Percentiles rank a stretch among this genome's conserved stretches.
These are phyloP conservation scores for Peronospora belbahrii DNA, from an alignment of 352 stramenopile species.

Conservation along the genomic window DNA sequence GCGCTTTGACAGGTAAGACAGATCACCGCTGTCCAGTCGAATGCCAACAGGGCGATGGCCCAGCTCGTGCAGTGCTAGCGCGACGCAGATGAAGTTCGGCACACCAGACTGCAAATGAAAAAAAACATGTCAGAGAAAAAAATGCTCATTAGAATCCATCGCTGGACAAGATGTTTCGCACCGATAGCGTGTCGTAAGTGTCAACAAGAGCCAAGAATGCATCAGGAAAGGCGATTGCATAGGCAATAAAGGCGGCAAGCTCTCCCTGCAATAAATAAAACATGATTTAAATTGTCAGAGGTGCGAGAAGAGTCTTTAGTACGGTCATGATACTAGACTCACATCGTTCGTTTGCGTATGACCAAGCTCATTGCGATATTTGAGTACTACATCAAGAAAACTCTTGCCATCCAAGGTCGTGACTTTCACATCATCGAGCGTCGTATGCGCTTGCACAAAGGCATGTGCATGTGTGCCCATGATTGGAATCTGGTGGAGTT, in stretches of 20 bases:
- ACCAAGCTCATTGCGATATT: slow-evolving; percentile 71
- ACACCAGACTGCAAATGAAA: slow-evolving; percentile 76
- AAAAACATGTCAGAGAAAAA: slow-evolving; percentile 8
- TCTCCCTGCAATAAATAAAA: slow-evolving; percentile 80
- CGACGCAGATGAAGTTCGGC: slow-evolving; percentile 96
- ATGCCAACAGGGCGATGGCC: slow-evolving; percentile 90
- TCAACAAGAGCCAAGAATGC: slow-evolving; percentile 96
- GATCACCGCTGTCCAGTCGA: slow-evolving; percentile 96
- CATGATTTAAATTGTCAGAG: slow-evolving; percentile 3
- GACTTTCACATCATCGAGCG: slow-evolving; percentile 88
- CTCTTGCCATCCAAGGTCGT: slow-evolving; percentile 59
- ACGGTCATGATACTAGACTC: not conserved
- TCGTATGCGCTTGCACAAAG: slow-evolving; percentile 94
- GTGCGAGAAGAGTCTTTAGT: not conserved
- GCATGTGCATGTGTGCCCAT: slow-evolving; percentile 97
- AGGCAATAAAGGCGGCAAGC: slow-evolving; percentile 97
- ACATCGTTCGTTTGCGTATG: slow-evolving; percentile 77
- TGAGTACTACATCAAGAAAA: slow-evolving; percentile 73
- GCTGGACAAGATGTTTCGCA: slow-evolving; percentile 19
- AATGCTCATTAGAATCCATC: not conserved
- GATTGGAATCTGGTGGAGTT: slow-evolving; percentile 91
- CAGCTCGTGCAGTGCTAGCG: slow-evolving; percentile 89
- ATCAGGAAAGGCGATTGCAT: slow-evolving; percentile 95
- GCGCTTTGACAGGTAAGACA: slow-evolving; percentile 92
- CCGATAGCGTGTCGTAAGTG: slow-evolving; percentile 96